These are phyloP conservation scores for Kluyveromyces marxianus DNA, from an alignment of 1,139 yeast species.

Conservation along the genomic window DNA sequence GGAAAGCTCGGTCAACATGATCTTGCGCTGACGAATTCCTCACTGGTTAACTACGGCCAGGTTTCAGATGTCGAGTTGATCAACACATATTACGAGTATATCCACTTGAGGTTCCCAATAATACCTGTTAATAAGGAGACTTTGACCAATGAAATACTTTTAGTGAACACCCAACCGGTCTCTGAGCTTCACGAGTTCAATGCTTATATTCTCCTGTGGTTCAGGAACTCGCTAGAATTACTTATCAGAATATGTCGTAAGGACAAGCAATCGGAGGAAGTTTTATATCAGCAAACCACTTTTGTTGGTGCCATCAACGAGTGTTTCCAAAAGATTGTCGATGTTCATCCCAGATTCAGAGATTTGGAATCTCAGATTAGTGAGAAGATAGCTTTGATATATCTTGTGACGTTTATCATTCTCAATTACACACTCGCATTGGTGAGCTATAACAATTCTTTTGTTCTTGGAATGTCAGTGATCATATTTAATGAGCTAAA, in stretches of 20 bases:
- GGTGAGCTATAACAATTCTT: conserved; percentile 50
- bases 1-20: not conserved
- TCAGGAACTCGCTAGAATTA: conserved; percentile 44
- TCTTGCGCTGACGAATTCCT: conserved; percentile 6
- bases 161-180: conserved; percentile 30
- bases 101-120: conserved; percentile 52
- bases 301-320: conserved; percentile 28
- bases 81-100: conserved; percentile 42
- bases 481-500: conserved; percentile 55
- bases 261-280: conserved; percentile 7
- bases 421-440: conserved; percentile 50
- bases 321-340: conserved; percentile 38
- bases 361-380: conserved; percentile 28
- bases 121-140: conserved; percentile 43
- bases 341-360: conserved; percentile 39
- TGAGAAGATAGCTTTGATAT: conserved; percentile 34
- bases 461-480: conserved; percentile 47
- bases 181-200: conserved; percentile 36
- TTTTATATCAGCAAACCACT: conserved; percentile 27
- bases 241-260: conserved; percentile 37
- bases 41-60: conserved; percentile 20
- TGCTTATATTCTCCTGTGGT: conserved; percentile 40
- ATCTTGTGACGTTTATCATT: conserved; percentile 42
- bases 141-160: conserved; percentile 29
- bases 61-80: conserved; percentile 28